Percentiles rank a stretch among this genome's conserved stretches.
Conservation (phyloP, 352 stramenopile species). For the Phytopythium vexans region DNA sequence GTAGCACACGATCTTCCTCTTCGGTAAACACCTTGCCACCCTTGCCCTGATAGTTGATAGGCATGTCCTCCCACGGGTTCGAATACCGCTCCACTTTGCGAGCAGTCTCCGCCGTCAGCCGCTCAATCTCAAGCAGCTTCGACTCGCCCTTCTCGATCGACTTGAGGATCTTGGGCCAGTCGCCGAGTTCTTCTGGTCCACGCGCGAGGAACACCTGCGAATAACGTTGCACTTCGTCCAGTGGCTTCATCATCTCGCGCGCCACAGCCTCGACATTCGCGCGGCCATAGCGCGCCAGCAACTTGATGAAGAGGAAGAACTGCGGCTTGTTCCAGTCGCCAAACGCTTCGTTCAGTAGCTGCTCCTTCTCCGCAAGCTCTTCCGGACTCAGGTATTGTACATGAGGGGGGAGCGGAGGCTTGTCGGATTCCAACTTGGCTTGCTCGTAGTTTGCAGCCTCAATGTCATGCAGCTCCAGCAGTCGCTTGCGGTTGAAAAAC, state of each 20-base stretch:
- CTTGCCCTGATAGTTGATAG: slow-evolving; percentile 89
- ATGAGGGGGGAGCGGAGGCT: slow-evolving; percentile 65
- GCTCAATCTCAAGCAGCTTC: slow-evolving; percentile 85
- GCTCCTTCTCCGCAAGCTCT: slow-evolving; percentile 90
- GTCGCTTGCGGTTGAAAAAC: slow-evolving; percentile 80
- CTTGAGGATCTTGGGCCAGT: slow-evolving; percentile 85
- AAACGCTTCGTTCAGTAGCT: slow-evolving; percentile 85
- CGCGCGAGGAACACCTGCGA: slow-evolving; percentile 62
- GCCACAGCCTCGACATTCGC: slow-evolving; percentile 73
- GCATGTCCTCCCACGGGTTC: slow-evolving; percentile 86
- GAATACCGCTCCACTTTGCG: slow-evolving; percentile 75
- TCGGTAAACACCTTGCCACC: slow-evolving; percentile 93
- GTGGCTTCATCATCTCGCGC: slow-evolving; percentile 78
- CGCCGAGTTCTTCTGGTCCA: slow-evolving; percentile 66
- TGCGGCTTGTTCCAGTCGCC: slow-evolving; percentile 87
- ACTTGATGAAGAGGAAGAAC: slow-evolving; percentile 85
- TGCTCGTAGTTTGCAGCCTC: slow-evolving; percentile 78
- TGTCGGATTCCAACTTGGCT: slow-evolving; percentile 74
- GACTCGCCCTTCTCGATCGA: slow-evolving; percentile 88
- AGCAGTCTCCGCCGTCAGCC: slow-evolving; percentile 70
- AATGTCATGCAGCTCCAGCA: slow-evolving; percentile 82
- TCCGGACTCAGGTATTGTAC: slow-evolving; percentile 82
- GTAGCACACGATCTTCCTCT: slow-evolving; percentile 97
- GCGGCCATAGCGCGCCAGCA: slow-evolving; percentile 76
- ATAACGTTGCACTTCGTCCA: slow-evolving; percentile 72